Evolutionary conservation across 306 rosid species (phyloP), one percentile per base, ranked within the genome.

Genomic region (Malus sieversii): DNA sequence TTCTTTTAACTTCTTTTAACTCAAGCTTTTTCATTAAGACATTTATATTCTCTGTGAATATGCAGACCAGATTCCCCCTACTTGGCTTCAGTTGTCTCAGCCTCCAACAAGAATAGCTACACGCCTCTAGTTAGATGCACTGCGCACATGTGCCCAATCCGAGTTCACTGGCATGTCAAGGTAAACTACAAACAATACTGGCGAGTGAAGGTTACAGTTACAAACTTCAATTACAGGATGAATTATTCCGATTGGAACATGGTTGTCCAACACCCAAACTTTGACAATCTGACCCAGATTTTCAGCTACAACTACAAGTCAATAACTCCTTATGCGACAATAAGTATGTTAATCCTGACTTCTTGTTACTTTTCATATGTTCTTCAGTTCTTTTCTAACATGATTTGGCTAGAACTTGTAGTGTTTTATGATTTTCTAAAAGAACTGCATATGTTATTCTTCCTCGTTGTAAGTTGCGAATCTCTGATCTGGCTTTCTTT

Each of bases 131-230:
- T 93, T 80, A 92, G 66, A 73, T 91, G 98, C 44, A 94, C 98
- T 8, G 64, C 83, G 33, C 98, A 94, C 79, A 90, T 88, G 97
- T 94, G 98, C 75, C 98, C 98, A 1, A 82, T 91, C 46, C 88
- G 97, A 78, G 81, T 94, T 79, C 98, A 94, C 83, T 94, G 98
- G 98, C 97, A 94, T 16, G 79, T 94, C 61, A 94, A 94, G 80
- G 68, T 85, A 32, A 91, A 90, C 84, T 94, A 94, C 89, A 78
- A 83, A 81, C 87, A 88, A 75, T 94, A 94, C 57, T 94, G 97
- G 97, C 90, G 97, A 1, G 98, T 86, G 74, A 94, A 94, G 87
- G 75, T 94, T 77, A 90, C 97, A 4, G 40, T 94, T 71, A 88
- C 95, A 75, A 94, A 94, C 82, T 94, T 94, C 84, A 90, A 94